Conservation (phyloP, 495 filamentous ascomycete species). For the Aspergillus asperescens region DNA sequence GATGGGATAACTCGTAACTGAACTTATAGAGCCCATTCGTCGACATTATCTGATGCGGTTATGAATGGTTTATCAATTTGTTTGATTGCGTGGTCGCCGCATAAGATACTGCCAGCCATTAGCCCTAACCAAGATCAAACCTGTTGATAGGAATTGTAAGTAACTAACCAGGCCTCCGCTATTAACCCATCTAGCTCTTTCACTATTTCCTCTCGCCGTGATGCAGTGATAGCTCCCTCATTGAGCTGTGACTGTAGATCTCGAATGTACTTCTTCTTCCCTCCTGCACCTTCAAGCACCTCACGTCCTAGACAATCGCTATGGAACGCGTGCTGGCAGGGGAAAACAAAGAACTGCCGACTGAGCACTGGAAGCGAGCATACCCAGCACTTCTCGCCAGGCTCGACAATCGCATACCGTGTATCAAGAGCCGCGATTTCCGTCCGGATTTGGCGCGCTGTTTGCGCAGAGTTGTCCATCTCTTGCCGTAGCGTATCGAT, state of each 20-base stretch:
- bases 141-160: not conserved
- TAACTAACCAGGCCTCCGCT: constrained; percentile 68
- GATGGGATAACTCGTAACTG: too few species aligned
- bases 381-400: constrained; percentile 86
- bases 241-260: constrained; percentile 79
- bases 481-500: constrained; percentile 88
- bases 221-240: constrained; percentile 58
- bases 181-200: constrained; percentile 85
- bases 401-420: constrained; percentile 93
- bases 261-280: constrained; percentile 71
- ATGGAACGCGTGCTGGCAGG: constrained; percentile 96
- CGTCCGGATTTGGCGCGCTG: constrained; percentile 79
- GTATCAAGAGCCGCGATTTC: constrained; percentile 81
- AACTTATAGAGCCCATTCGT: constrained; percentile 74
- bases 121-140: constrained; percentile 14
- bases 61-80: constrained; percentile 91
- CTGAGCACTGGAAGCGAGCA: constrained; percentile 81
- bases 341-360: constrained; percentile 95
- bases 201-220: constrained; percentile 72
- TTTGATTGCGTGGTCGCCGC: constrained; percentile 90
- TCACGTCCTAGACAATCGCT: constrained; percentile 83
- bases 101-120: constrained; percentile 55
- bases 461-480: constrained; percentile 89
- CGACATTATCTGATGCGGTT: constrained; percentile 56
- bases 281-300: constrained; percentile 68